phyloP scores from a whole-genome alignment of 345 rosid species.

The Brassica juncea region DNA sequence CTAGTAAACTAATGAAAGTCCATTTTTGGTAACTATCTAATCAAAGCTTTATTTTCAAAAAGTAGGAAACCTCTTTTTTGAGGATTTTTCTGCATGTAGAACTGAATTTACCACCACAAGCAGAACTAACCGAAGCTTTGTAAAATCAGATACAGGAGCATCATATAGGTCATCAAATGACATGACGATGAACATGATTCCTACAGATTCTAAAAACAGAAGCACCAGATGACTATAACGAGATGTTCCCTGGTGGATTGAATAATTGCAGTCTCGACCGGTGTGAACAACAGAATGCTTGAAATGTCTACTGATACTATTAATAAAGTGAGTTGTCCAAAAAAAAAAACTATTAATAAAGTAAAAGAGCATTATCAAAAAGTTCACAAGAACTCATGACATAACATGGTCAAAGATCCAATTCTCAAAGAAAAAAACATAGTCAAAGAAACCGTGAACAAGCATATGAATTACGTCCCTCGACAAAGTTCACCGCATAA shows the following conservation, averaged over 20 bases:
- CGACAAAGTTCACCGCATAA: constrained; percentile 25
- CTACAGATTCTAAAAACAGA: constrained; percentile 44
- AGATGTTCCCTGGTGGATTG: constrained; percentile 46
- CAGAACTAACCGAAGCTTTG: constrained; percentile 48
- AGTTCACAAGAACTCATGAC: constrained; percentile 22
- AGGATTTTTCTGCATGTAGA: constrained; percentile 68
- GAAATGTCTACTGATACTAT: constrained; percentile 45
- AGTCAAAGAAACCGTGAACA: constrained; percentile 58
- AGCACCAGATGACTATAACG: constrained; percentile 48
- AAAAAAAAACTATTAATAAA: background rate
- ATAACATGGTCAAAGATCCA: constrained; percentile 45
- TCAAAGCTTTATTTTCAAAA: too few relatives aligned
- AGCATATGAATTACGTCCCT: constrained; percentile 39
- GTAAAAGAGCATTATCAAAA: constrained; percentile 32
- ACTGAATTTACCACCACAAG: constrained; percentile 69
- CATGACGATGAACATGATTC: constrained; percentile 45
- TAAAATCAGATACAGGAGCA: constrained; percentile 43
- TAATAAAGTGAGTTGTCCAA: too few relatives aligned
- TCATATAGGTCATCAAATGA: constrained; percentile 44
- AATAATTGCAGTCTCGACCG: constrained; percentile 50
- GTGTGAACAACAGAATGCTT: constrained; percentile 42
- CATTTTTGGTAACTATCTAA: too few relatives aligned
- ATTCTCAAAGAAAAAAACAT: constrained; percentile 16
- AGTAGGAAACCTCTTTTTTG: too few relatives aligned
- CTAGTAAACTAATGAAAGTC: too few relatives aligned